Base-by-base conservation (phyloP, 371 early-diverging fungal genomes). In the Lichtheimia hyalospora region DNA sequence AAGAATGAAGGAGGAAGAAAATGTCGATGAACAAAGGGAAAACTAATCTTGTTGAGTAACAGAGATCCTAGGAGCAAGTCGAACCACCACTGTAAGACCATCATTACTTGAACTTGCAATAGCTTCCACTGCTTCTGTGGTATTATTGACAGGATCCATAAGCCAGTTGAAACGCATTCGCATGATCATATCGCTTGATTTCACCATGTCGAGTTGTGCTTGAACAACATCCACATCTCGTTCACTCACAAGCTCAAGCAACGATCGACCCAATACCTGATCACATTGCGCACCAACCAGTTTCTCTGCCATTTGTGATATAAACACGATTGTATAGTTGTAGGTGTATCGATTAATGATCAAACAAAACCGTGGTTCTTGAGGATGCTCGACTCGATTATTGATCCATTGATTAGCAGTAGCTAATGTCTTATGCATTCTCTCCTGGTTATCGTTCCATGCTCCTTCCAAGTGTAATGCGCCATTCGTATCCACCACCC, bases 41-140 rank as follows among this genome's bases (percentile, higher is more conserved):
- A 0, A 34, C 8, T 34, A 34, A 8, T 20, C 24, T 14, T 2
- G 16, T 52, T 49, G 48, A 44, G 18, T 7, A 24, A 61, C 39
- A 16, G 51, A 53, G 49, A 62, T 27, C n/a, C 57, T 43, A 3
- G 64, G 59, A 27, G 63, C 61, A 12, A 58, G 50, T 8, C 74
- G 74, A 21, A 70, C 48, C 2, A 75, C 72, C 60, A 79, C 58
- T 6, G 73, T 72, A 13, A 79, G 27, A 12, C 75, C 74, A 60
- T 90, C 88, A 51, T 77, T 79, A 1, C 74, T 68, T 39, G 72
- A 68, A 25, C 74, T 71, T 6, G 69, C 57, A 20, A 73, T 67
- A 7, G 74, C 69, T 48, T 79, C 79, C 7, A 77, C 52, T 6
- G 62, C 43, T 21, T 59, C 41, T 40, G 55, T 49, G 7, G 50